Conservation (phyloP, 208 protist genomes). For the Phytomonas sp. region DNA sequence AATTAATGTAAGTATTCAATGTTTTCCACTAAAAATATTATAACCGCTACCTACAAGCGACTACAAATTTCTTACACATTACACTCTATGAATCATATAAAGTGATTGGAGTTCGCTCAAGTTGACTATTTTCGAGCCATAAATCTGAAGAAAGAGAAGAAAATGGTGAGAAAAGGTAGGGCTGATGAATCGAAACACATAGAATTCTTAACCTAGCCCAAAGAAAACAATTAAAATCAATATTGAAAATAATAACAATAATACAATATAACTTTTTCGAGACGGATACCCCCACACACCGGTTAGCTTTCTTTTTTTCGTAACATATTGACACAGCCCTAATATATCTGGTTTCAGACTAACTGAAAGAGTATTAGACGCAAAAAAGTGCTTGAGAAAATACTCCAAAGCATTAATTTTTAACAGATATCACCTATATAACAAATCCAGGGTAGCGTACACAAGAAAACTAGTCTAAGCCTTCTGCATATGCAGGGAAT, state of each 20-base stretch:
- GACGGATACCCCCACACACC: background rate
- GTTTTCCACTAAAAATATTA: background rate
- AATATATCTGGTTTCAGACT: background rate
- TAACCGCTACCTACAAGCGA: background rate
- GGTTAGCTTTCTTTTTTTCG: background rate
- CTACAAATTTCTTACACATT: background rate
- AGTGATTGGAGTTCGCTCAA: background rate
- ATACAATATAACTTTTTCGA: background rate
- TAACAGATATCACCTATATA: background rate
- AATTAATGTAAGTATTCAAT: background rate
- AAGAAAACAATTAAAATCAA: no score
- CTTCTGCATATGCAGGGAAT: background rate
- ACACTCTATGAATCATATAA: background rate
- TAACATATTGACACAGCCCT: background rate
- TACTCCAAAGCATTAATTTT: background rate
- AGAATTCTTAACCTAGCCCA: background rate
- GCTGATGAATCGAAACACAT: background rate
- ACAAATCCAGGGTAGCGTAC: background rate
- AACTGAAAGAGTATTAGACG: background rate
- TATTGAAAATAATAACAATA: background rate
- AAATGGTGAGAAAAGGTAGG: conserved; percentile 1
- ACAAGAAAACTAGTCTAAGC: background rate
- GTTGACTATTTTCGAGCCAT: background rate
- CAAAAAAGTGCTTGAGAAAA: background rate
- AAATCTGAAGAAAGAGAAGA: conserved; percentile 3